Evolutionary conservation across 1,284 basidiomycete species (phyloP), one percentile per base, ranked within the genome.

Genomic region (Sanghuangporus baumii): DNA sequence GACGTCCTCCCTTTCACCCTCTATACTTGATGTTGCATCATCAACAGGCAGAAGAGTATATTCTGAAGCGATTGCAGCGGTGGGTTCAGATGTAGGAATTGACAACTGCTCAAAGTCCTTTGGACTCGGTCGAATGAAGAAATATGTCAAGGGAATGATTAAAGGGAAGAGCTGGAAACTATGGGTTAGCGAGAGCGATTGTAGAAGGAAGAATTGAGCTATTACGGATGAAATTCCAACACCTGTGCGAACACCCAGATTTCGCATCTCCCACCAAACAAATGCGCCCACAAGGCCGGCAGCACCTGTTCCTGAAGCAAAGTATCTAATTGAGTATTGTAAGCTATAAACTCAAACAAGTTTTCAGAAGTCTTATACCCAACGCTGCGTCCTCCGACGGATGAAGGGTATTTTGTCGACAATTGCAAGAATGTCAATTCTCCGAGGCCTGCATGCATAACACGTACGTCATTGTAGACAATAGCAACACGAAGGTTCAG

Each of bases 391-490:
- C 89, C 88, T 6, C 81, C 87, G 12, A 91, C 79, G 16, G 85
- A 85, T 1, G 86, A 76, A 0, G 90, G 87, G 54, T 89, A 91
- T 0, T 90, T 89, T 0, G 96, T 98, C 0, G 94, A 94, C 3
- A 97, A 78, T 75, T 99, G 96, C 2, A 99, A 78, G 71, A 94
- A 98, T 1, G 96, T 98, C 65, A 99, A 74, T 74, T 99, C 96
- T 12, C 97, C 96, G 6, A 99, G 78, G 3, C 92, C 92, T 88
- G 54, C 18, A 3, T 11, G 14, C 12, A 60, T 46, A 60, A 54
- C 20, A n/a, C 5, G 31, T 38, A 46, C 5, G 7, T 31, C n/a
- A 20, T 40, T 61, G 46, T 59, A 16, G 23, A 55, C 11, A 9
- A 16, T 20, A 57, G 16, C 23, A 26, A 6, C 6, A 47, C 40